Evolutionary conservation across 208 protist genomes (phyloP).

Genomic region (Trypanosoma melophagium): DNA sequence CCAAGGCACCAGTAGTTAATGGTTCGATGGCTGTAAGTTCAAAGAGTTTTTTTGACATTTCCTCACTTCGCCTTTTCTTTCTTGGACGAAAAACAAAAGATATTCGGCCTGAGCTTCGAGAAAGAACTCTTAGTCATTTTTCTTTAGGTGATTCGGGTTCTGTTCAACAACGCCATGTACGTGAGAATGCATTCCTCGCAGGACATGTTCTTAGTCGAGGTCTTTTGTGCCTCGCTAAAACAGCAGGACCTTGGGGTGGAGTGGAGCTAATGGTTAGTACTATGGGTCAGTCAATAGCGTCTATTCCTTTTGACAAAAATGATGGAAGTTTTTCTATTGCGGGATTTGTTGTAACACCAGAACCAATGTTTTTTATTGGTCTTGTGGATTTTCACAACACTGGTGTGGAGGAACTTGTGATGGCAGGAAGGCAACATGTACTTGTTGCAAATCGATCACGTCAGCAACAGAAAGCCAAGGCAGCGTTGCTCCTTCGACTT

Average conservation of each 20-base stretch:
- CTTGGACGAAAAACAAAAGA: constrained; percentile 16
- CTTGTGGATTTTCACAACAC: constrained; percentile 77
- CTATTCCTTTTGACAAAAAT: constrained; percentile 49
- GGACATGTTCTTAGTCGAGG: constrained; percentile 79
- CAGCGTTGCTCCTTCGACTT: constrained; percentile 51
- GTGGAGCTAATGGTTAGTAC: constrained; percentile 75
- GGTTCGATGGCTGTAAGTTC: constrained; percentile 26
- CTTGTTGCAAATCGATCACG: constrained; percentile 56
- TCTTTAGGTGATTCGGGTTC: not conserved
- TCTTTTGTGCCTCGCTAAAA: constrained; percentile 44
- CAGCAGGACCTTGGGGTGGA: constrained; percentile 26
- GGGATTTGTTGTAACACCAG: constrained; percentile 57
- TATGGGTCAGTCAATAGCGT: constrained; percentile 71
- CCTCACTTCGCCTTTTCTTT: constrained; percentile 49
- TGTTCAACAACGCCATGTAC: not conserved
- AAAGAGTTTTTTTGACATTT: constrained; percentile 54
- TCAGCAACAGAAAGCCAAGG: constrained; percentile 33
- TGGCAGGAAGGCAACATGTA: constrained; percentile 71
- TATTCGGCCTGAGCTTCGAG: constrained; percentile 12
- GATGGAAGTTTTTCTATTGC: constrained; percentile 58
- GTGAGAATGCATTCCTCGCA: constrained; percentile 1
- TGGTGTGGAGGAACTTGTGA: constrained; percentile 58
- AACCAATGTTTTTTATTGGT: constrained; percentile 73
- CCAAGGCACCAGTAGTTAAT: not conserved
- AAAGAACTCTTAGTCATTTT: not conserved